Conservation (phyloP, 2,329 filamentous ascomycete genomes). For the Monosporascus sp. region DNA sequence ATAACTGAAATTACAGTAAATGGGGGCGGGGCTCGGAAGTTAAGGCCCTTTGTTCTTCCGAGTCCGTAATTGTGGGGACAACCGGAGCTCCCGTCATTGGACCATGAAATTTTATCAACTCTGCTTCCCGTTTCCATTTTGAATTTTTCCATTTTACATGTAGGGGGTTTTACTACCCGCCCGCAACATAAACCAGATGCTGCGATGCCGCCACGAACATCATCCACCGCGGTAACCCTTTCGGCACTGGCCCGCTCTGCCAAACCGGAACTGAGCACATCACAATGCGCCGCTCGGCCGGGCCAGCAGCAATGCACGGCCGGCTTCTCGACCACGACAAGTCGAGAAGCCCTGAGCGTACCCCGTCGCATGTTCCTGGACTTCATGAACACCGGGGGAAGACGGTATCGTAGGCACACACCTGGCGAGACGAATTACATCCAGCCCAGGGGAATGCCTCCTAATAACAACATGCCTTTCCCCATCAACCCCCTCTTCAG, state of each 20-base stretch:
- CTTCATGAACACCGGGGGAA: constrained; percentile 14
- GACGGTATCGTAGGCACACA: constrained; percentile 4
- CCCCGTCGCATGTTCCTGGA: constrained; percentile 15
- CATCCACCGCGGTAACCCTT: constrained; percentile 8
- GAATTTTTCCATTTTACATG: neutral
- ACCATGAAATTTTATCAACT: neutral
- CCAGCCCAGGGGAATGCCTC: neutral
- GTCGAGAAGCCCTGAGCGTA: constrained; percentile 15
- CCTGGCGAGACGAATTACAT: constrained; percentile 14
- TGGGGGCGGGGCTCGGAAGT: too few species aligned
- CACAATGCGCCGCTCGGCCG: constrained; percentile 2
- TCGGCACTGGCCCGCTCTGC: constrained; percentile 5
- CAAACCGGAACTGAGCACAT: neutral
- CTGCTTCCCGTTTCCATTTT: neutral
- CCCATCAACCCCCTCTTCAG: constrained; percentile 67
- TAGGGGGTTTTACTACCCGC: neutral
- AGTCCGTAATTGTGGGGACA: neutral
- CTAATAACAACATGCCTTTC: constrained; percentile 47
- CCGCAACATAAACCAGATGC: neutral
- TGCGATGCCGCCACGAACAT: constrained; percentile 22
- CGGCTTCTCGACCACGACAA: constrained; percentile 23
- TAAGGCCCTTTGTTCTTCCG: neutral
- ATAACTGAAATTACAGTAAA: too few species aligned
- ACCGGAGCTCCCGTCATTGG: neutral
- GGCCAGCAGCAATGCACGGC: constrained; percentile 9